These are phyloP conservation scores for Candida ipomoeae DNA, from an alignment of 805 yeast genomes.

Conservation along the genomic window DNA sequence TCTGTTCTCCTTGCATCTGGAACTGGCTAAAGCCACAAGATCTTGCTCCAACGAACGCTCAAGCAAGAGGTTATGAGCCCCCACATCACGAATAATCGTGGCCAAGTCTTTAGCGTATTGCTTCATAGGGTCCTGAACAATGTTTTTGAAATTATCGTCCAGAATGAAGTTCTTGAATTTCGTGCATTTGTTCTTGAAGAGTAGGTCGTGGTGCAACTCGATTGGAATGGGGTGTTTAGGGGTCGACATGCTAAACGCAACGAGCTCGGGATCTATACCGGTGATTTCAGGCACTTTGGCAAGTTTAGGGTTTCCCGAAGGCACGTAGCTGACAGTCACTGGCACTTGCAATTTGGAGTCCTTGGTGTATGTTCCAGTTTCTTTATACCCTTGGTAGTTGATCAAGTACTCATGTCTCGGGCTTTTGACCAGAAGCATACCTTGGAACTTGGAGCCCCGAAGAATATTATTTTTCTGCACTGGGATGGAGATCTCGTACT, in stretches of 20 bases:
- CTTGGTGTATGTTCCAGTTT: conserved; percentile 6
- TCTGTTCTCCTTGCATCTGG: conserved; percentile 25
- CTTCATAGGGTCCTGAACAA: conserved; percentile 31
- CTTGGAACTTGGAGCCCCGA: conserved; percentile 30
- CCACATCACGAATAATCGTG: conserved; percentile 22
- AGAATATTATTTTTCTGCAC: conserved; percentile 27
- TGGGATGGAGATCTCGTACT: conserved; percentile 29
- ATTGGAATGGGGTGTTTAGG: conserved; percentile 32
- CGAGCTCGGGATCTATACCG: conserved; percentile 26
- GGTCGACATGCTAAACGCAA: conserved; percentile 28
- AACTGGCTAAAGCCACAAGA: conserved; percentile 30
- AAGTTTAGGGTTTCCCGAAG: conserved; percentile 17
- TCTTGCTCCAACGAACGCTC: conserved; percentile 28
- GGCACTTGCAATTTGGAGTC: conserved; percentile 25
- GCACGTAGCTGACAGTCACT: conserved; percentile 25
- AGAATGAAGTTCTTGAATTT: conserved; percentile 4
- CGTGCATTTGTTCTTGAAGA: conserved; percentile 25
- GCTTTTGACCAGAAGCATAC: conserved; percentile 30
- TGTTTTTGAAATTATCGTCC: conserved; percentile 29
- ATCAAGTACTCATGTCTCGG: conserved; percentile 28
- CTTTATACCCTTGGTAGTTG: conserved; percentile 6
- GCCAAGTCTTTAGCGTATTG: conserved; percentile 28
- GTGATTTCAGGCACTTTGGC: conserved; percentile 7
- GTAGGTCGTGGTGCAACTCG: conserved; percentile 32
- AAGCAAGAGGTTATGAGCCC: conserved; percentile 22